Evolutionary conservation across 108 stramenopile species (phyloP), one percentile per base, ranked within the genome.

Genomic region (Pinguiococcus pyrenoidosus): DNA sequence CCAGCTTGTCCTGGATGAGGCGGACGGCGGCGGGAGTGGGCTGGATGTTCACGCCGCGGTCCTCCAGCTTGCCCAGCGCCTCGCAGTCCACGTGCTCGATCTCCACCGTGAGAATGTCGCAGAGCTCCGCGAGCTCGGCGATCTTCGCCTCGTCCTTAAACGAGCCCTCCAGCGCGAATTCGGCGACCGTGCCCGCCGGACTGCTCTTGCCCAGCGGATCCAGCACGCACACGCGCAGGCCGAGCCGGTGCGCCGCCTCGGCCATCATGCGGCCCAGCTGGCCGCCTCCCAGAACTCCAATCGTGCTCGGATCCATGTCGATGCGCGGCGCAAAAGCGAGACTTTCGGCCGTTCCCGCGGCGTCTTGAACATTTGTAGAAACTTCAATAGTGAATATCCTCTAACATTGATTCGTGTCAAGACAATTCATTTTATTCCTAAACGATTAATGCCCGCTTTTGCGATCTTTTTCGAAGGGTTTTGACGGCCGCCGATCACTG

Each of bases 241-340:
- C 84, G 6, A 99, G 71, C 10, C 92, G 87, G 30, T 86, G 84
- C 5, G 85, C 89, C 49, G 92, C 93, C 46, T 92, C 65, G 12
- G 86, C 87, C 92, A 96, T 96, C 97, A 99, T 99, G 26, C 91
- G 87, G 10, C 97, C 97, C 34, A 99, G 71, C 55, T 99, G 97
- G 20, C 97, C 97, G 24, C 97, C 97, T 17, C 97, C 97, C 18
- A 99, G 79, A 38, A 92, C 88, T 9, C 87, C 91, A 21, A 97
- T 84, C 12, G 62, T 64, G 5, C 66, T 54, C 26, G 28, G 16
- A n/a, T 64, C 63, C 63, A 64, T 64, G 20, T n/a, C n/a, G n/a
- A n/a, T n/a, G n/a, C n/a, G n/a, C n/a, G n/a, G n/a, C n/a, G n/a
- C n/a, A n/a, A n/a, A n/a, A n/a, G n/a, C n/a, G n/a, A n/a, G n/a